Conservation (phyloP, 495 filamentous ascomycete genomes). For the Rhizodiscina lignyota region DNA sequence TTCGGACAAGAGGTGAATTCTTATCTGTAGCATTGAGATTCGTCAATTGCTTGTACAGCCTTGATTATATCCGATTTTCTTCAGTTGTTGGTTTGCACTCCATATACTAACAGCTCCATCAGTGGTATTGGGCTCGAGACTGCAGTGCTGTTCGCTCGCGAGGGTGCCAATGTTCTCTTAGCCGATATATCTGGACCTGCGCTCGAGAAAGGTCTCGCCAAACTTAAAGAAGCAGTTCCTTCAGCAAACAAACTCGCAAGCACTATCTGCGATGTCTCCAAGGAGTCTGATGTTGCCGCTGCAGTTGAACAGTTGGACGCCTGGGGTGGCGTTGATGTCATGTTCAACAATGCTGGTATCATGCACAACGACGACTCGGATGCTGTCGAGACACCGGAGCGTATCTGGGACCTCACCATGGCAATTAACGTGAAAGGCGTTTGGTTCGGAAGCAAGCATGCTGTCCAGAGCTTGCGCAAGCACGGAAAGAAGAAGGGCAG, state of each 20-base stretch:
- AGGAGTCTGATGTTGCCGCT: slow-evolving; percentile 56
- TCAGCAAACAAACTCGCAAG: slow-evolving; percentile 41
- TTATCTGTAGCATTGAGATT: slow-evolving; percentile 1
- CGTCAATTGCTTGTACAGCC: neutral
- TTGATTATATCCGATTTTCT: neutral
- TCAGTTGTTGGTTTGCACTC: too few relatives aligned
- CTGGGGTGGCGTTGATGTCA: slow-evolving; percentile 87
- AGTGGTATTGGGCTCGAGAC: slow-evolving; percentile 97
- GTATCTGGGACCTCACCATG: slow-evolving; percentile 90
- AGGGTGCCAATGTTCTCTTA: slow-evolving; percentile 79
- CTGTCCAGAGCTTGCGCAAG: slow-evolving; percentile 63
- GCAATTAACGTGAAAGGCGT: slow-evolving; percentile 97
- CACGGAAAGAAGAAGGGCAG: slow-evolving; percentile 61
- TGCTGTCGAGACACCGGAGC: slow-evolving; percentile 68
- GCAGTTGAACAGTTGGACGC: slow-evolving; percentile 53
- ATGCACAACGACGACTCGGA: slow-evolving; percentile 87
- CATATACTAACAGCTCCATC: neutral
- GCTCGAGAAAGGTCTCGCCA: slow-evolving; percentile 50
- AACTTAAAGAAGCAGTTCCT: slow-evolving; percentile 56
- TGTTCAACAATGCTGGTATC: slow-evolving; percentile 99
- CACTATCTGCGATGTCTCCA: slow-evolving; percentile 44
- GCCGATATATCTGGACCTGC: slow-evolving; percentile 64
- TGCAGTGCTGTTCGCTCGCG: slow-evolving; percentile 73
- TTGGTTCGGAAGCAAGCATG: slow-evolving; percentile 92
- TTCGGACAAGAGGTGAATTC: too few relatives aligned